A percentile compares a stretch with the other conserved stretches of the same genome.
phyloP scores from a whole-genome alignment of 768 basidiomycete genomes.

The Collybiopsis luxurians region DNA sequence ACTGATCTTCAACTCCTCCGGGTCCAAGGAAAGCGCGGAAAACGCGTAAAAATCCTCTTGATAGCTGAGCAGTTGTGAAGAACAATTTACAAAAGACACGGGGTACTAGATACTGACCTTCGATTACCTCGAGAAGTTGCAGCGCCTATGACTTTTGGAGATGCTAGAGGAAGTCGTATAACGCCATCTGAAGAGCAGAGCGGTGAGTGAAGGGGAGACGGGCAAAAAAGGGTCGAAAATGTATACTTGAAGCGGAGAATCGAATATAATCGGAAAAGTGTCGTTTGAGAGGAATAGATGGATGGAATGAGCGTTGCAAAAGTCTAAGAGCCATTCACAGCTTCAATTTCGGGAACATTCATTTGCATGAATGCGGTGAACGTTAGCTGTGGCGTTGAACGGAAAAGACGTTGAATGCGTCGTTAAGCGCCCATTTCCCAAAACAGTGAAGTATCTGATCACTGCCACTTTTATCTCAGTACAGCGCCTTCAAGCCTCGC shows the following conservation, averaged over 20 bases:
- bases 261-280: conserved; percentile 8
- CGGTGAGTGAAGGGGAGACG: neutral
- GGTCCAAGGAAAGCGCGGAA: conserved; percentile 70
- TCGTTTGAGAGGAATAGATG: neutral
- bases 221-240: neutral
- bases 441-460: too few relatives aligned
- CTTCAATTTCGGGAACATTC: too few relatives aligned
- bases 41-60: conserved; percentile 89
- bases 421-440: too few relatives aligned
- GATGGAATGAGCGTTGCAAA: conserved; percentile 9
- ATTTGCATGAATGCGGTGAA: too few relatives aligned
- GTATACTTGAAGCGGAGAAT: neutral
- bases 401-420: too few relatives aligned
- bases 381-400: too few relatives aligned
- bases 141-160: conserved; percentile 76
- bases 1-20: conserved; percentile 66
- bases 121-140: conserved; percentile 75
- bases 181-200: conserved; percentile 46
- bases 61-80: conserved; percentile 47
- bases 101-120: conserved; percentile 37
- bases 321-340: conserved; percentile 8
- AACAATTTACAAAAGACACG: neutral
- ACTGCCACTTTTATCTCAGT: too few relatives aligned
- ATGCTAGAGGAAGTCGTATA: conserved; percentile 67
- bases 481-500: too few relatives aligned